Base-by-base conservation (phyloP, 495 filamentous ascomycete species). In the Podospora fimiseda region DNA sequence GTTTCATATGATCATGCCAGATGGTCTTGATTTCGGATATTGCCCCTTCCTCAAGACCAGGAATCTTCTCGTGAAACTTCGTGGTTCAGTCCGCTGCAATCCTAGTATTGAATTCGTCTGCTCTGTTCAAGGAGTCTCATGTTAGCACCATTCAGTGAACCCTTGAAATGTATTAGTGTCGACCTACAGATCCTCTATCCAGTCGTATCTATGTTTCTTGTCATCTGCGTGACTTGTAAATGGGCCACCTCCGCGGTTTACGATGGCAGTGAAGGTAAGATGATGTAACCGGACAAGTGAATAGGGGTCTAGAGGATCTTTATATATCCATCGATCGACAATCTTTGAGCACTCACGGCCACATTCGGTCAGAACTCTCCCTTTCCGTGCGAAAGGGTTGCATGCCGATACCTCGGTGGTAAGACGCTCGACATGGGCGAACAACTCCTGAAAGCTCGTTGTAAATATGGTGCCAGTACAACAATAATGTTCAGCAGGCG, bases 151-250 rank as follows among this genome's bases (percentile, higher is more conserved):
- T n/a, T n/a, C n/a, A n/a, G n/a, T n/a, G n/a, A n/a, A n/a, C n/a
- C n/a, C n/a, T n/a, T n/a, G n/a, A 38, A 9, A 41, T 18, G 39
- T 41, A 9, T 41, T 18, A n/a, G 3, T 5, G 15, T 16, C 14
- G 30, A 52, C 57, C 18, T 46, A 59, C 57, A 54, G 33, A 2
- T 40, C 51, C 1, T 47, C 56, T 56, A 61, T 61, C 59, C 59
- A 64, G 45, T 60, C 46, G 27, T 58, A 64, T 11, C 5, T 22
- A 0, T 2, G 15, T 9, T 21, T 9, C 2, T 23, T 8, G 0
- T 41, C 48, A 21, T 16, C 30, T 14, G 49, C 19, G 0, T 15
- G 40, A 22, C 61, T 62, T 33, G 42, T 14, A 36, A 57, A 64
- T 20, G 14, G 3, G 0, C 43, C 59, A 0, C 61, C 61, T 2